Base-by-base conservation (phyloP, 108 stramenopile species). In the Parmales sp. region DNA sequence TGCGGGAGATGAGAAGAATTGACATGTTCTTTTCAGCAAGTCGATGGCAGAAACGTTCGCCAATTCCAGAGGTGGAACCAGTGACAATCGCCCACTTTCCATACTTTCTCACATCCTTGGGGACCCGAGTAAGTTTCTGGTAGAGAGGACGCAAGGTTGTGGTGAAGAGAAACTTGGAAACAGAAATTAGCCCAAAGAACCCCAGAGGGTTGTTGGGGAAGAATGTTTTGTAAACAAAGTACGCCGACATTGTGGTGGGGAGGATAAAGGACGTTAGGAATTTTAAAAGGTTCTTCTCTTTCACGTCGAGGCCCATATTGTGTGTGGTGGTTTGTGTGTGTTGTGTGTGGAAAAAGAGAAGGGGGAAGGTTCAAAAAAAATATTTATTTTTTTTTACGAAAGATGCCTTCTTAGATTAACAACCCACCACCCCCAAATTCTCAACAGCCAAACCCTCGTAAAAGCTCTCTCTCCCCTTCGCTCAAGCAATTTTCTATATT, bases 201-300 rank as follows among this genome's bases (percentile, higher is more conserved):
- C 4, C 54, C 11, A 60, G 29, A 20, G 11, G 11, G 28, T 60
- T 60, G 54, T 11, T 13, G 54, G 54, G 28, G 54, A 60, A 60
- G 54, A 31, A 60, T 9, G 54, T 60, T 11, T 20, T 9, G 54
- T 9, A 60, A 26, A 60, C n/a, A 31, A 9, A 60, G 29, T 28
- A 31, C 31, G 36, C 1, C 11, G 36, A 18, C 13, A 60, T 60
- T 4, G 2, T 2, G 25, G 54, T 28, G 25, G 54, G 54, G 54
- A 60, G 54, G 29, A 60, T 20, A 16, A 11, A 13, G 6, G 25
- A 34, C 20, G 31, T 31, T 28, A 60, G 54, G 54, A 60, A 60
- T 26, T 60, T 60, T 26, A 60, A 31, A 31, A 60, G 54, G 54
- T 60, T 60, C 54, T 60, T 60, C 54, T 60, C 54, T 60, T 60